Conservation (phyloP, 495 filamentous ascomycete genomes). For the Neurospora sp. region DNA sequence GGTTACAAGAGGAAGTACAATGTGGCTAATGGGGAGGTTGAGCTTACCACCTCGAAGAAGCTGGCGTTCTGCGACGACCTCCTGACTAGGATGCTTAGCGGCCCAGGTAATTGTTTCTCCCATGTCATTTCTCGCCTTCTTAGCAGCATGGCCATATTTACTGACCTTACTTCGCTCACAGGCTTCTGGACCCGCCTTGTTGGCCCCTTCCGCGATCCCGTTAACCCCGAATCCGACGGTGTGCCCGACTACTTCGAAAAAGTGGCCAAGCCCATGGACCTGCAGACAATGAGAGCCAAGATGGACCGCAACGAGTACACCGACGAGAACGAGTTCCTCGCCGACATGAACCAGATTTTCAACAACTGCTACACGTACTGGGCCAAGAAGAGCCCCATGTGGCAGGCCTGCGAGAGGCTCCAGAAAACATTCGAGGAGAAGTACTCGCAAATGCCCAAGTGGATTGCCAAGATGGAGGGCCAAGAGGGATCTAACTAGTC, state of each 20-base stretch:
- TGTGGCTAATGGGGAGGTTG: conserved; percentile 7
- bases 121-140: neutral
- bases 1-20: conserved; percentile 20
- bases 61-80: conserved; percentile 43
- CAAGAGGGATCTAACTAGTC: conserved; percentile 19
- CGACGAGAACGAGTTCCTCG: conserved; percentile 32
- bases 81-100: conserved; percentile 42
- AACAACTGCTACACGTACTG: conserved; percentile 41
- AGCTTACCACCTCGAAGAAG: conserved; percentile 31
- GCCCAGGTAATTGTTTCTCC: conserved; percentile 30
- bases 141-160: neutral
- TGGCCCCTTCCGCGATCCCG: conserved; percentile 39
- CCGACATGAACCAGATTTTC: conserved; percentile 41
- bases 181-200: conserved; percentile 51
- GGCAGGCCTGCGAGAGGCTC: conserved; percentile 32
- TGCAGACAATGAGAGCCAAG: conserved; percentile 39
- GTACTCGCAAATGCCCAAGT: conserved; percentile 37
- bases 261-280: conserved; percentile 38
- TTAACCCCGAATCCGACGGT: conserved; percentile 32
- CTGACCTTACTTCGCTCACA: conserved; percentile 7
- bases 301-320: conserved; percentile 34
- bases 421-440: conserved; percentile 44
- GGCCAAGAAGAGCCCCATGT: conserved; percentile 33
- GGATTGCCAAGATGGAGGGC: conserved; percentile 38
- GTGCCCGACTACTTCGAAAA: conserved; percentile 41